Percentiles rank a stretch among this genome's conserved stretches.
phyloP scores from a whole-genome alignment of 139 green algal genomes.

The Tetradesmus lagerheimii region DNA sequence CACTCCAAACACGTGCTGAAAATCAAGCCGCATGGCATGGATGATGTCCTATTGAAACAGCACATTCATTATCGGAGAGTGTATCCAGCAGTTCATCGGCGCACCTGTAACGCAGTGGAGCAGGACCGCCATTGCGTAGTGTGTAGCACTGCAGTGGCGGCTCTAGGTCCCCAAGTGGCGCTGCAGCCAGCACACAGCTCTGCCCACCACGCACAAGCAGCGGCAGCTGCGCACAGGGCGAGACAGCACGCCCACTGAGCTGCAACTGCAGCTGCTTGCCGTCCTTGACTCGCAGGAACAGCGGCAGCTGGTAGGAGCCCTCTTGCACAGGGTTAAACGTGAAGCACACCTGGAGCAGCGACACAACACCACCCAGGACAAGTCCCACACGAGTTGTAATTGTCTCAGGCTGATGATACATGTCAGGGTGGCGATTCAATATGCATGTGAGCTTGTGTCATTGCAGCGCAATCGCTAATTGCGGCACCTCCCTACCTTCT shows the following conservation, averaged over 20 bases:
- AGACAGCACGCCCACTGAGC: conserved; percentile 63
- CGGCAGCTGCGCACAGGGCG: conserved; percentile 48
- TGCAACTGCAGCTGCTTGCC: conserved; percentile 77
- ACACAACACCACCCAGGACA: background rate
- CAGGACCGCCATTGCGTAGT: conserved; percentile 67
- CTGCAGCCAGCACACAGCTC: conserved; percentile 59
- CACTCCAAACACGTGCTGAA: too few species aligned
- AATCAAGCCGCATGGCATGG: too few species aligned
- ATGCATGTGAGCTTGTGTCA: too few species aligned
- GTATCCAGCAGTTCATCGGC: background rate
- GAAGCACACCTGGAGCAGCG: conserved; percentile 31
- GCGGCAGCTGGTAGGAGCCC: conserved; percentile 66
- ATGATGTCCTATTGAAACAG: too few species aligned
- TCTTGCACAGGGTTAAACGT: conserved; percentile 42
- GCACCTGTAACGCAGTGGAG: conserved; percentile 52
- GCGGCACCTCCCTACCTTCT: conserved; percentile 29
- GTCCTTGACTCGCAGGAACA: conserved; percentile 70
- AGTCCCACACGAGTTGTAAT: background rate
- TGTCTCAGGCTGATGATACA: too few species aligned
- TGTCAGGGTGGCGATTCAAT: too few species aligned
- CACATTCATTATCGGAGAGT: too few species aligned
- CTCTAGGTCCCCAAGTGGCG: conserved; percentile 66
- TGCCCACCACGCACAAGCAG: conserved; percentile 48
- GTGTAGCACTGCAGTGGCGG: conserved; percentile 68
- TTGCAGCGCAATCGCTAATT: too few species aligned